These are phyloP conservation scores for Lentinula sp. DNA, from an alignment of 768 basidiomycete species.

Conservation along the genomic window DNA sequence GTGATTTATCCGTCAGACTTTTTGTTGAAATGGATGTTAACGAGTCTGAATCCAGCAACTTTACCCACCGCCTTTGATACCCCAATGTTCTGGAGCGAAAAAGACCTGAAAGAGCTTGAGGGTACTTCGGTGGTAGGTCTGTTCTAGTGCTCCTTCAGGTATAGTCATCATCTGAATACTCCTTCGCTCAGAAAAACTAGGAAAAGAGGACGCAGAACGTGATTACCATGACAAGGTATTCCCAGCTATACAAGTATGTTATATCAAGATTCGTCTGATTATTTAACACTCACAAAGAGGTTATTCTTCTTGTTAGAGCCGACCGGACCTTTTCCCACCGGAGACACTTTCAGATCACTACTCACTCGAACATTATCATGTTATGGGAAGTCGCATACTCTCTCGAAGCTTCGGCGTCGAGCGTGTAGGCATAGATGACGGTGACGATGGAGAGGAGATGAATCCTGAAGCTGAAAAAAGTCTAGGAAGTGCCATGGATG, in stretches of 20 bases:
- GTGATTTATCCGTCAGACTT: conserved; percentile 30
- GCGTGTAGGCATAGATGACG: conserved; percentile 30
- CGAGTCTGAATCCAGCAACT: conserved; percentile 32
- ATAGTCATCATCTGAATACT: neutral
- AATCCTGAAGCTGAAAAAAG: conserved; percentile 22
- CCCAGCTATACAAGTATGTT: conserved; percentile 63
- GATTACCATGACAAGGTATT: conserved; percentile 63
- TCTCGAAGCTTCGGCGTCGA: conserved; percentile 90
- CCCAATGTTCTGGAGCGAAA: conserved; percentile 89
- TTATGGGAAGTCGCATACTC: conserved; percentile 87
- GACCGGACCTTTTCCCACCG: conserved; percentile 66
- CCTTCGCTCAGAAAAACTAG: conserved; percentile 66
- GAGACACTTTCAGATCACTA: conserved; percentile 43
- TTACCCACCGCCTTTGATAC: conserved; percentile 77
- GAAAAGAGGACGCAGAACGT: conserved; percentile 73
- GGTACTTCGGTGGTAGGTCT: conserved; percentile 87
- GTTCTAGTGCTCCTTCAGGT: conserved; percentile 18
- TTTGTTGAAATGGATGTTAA: neutral
- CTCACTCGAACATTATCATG: conserved; percentile 71
- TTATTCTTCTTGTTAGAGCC: conserved; percentile 36
- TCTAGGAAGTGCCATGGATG: conserved; percentile 34
- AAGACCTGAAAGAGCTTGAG: conserved; percentile 65
- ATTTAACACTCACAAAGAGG: neutral
- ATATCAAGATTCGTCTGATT: neutral
- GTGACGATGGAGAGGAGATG: conserved; percentile 25